phyloP scores from a whole-genome alignment of 1,139 yeast genomes.

The Hemisphaericaspora subhashii region DNA sequence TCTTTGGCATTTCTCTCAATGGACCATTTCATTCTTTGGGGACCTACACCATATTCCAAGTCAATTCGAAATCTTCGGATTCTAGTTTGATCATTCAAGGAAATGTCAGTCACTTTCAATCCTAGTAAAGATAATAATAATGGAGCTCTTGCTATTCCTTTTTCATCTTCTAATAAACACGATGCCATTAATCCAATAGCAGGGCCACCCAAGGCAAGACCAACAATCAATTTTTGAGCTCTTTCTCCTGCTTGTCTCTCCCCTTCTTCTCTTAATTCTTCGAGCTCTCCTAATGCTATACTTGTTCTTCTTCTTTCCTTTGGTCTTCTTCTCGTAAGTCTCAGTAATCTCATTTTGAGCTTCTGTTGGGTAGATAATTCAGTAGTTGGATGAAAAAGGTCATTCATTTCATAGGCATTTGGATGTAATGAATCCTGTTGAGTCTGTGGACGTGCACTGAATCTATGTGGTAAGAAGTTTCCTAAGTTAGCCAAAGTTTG shows the following conservation, averaged over 20 bases:
- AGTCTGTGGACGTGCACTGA: constrained; percentile 13
- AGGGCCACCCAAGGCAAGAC: constrained; percentile 74
- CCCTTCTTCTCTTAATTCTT: constrained; percentile 19
- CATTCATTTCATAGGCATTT: constrained; percentile 6
- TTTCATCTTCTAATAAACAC: constrained; percentile 73
- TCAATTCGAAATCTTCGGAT: constrained; percentile 63
- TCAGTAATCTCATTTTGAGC: constrained; percentile 24
- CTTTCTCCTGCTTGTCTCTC: constrained; percentile 43
- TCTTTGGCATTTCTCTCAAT: constrained; percentile 74
- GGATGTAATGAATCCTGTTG: constrained; percentile 5
- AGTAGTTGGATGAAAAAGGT: constrained; percentile 12
- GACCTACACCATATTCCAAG: constrained; percentile 88
- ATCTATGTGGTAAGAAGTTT: constrained; percentile 17
- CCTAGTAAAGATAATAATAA: constrained; percentile 72
- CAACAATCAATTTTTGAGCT: constrained; percentile 63
- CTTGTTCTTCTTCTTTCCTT: constrained; percentile 25
- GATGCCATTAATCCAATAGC: constrained; percentile 78
- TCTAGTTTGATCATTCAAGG: constrained; percentile 41
- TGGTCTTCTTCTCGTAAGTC: constrained; percentile 28
- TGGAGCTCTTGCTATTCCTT: constrained; percentile 79
- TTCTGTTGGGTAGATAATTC: constrained; percentile 18
- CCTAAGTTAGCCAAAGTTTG: constrained; percentile 15
- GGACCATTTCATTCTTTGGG: constrained; percentile 76
- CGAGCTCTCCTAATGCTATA: constrained; percentile 19
- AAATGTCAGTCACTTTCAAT: constrained; percentile 57